Percentiles rank a stretch among this genome's conserved stretches.
phyloP scores from a whole-genome alignment of 2,329 filamentous ascomycete species.

The Scedosporium apiospermum region DNA sequence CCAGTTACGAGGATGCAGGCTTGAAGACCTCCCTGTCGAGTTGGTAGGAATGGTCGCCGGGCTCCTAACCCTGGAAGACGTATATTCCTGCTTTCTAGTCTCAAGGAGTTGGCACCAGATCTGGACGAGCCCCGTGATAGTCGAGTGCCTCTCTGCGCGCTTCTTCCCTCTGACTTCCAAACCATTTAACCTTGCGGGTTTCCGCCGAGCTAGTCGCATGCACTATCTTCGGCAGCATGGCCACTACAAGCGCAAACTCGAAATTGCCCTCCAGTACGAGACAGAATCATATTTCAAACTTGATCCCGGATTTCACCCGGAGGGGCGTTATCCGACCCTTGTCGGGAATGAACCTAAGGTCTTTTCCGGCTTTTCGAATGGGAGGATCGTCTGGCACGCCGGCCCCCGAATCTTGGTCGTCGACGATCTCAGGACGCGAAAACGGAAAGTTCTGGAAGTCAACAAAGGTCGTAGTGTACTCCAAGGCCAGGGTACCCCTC shows the following conservation, averaged over 20 bases:
- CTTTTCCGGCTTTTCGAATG: too few relatives aligned
- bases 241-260: background rate
- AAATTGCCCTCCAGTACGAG: background rate
- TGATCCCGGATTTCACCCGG: background rate
- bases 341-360: too few relatives aligned
- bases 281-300: background rate
- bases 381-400: background rate
- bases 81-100: conserved; percentile 15
- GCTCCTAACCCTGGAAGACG: conserved; percentile 16
- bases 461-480: background rate
- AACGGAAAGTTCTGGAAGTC: background rate
- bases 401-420: background rate
- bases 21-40: conserved; percentile 17
- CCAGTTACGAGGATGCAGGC: conserved; percentile 8
- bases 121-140: conserved; percentile 13
- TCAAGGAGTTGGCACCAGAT: conserved; percentile 15
- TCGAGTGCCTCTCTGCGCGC: background rate
- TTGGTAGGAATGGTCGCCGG: conserved; percentile 16
- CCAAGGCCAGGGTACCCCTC: background rate
- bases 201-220: background rate
- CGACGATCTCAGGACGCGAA: background rate
- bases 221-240: background rate
- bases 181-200: background rate
- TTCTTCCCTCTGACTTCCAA: background rate
- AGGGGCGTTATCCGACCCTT: background rate